Base-by-base conservation (phyloP, 106 monocot genomes). In the Vanilla planifolia region DNA sequence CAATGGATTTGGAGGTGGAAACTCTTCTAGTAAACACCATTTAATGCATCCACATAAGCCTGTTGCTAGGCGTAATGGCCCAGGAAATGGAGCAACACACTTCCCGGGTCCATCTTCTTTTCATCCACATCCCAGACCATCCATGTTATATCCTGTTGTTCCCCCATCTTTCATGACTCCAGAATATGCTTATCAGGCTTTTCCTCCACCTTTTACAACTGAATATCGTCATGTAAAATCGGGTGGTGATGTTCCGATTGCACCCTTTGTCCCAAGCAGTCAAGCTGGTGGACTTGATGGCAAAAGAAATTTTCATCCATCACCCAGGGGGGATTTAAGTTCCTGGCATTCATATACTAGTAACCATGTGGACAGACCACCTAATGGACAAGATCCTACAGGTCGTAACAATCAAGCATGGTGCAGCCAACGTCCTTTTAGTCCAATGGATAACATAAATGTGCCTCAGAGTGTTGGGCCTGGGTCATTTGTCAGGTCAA, bases 181-280 rank as follows among this genome's bases (percentile, higher is more conserved):
- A 63, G 89, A 95, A 14, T 87, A 88, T 58, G 33, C 73, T 22
- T 88, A 80, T 65, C 84, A 62, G 48, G 57, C 75, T 43, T 77
- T 57, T 59, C 77, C 87, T 60, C 55, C 77, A 16, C 79, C 81
- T 1, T 80, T 81, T 70, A 71, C 74, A 43, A 81, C 39, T 51
- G 81, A 79, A 10, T 66, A 79, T 0, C 78, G 71, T n/a, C 68
- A 78, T 41, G 56, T 76, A 43, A 86, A 77, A 30, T 23, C 82
- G 59, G 81, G 79, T 36, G 48, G 37, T 67, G 82, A 82, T 60
- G 24, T 57, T 66, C 63, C 72, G 5, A 29, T 75, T 46, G 80
- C 80, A 21, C 40, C 76, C 47, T 73, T 79, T 66, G 17, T 73
- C 44, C 76, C 67, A 70, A 52, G 62, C 23, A 66, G 43, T 67